These are phyloP conservation scores for Tolypocladium tropicale DNA, from an alignment of 2,329 filamentous ascomycete species.

Conservation along the genomic window DNA sequence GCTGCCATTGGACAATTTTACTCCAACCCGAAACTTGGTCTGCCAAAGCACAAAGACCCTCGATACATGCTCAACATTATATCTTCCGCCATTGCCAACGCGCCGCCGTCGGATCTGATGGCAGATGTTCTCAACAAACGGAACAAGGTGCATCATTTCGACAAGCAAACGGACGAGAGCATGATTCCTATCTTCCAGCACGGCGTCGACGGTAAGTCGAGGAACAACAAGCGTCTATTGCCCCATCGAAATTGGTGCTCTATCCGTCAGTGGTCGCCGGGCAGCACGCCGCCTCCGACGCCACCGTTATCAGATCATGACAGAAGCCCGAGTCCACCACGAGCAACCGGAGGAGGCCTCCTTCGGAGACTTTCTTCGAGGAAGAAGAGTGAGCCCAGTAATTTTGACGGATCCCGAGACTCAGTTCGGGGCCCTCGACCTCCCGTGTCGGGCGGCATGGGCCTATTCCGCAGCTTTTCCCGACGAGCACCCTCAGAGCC, in stretches of 20 bases:
- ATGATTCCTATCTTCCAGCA: slow-evolving; percentile 91
- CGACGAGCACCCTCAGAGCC: slow-evolving; percentile 23
- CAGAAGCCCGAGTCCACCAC: slow-evolving; percentile 27
- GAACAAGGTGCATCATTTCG: slow-evolving; percentile 69
- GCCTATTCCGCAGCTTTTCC: slow-evolving; percentile 35
- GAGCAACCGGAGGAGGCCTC: slow-evolving; percentile 24
- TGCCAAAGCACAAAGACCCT: slow-evolving; percentile 84
- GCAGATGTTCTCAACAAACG: slow-evolving; percentile 89
- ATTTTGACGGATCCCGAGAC: slow-evolving; percentile 26
- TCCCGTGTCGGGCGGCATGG: slow-evolving; percentile 33
- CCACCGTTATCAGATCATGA: slow-evolving; percentile 45
- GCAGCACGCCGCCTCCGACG: slow-evolving; percentile 60
- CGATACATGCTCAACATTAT: slow-evolving; percentile 96
- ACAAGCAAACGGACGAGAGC: slow-evolving; percentile 76
- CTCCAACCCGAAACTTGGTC: slow-evolving; percentile 68
- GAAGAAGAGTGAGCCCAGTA: slow-evolving; percentile 22
- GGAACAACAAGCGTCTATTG: slow-evolving; percentile 84
- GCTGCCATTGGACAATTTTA: slow-evolving; percentile 92
- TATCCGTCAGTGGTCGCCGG: slow-evolving; percentile 75
- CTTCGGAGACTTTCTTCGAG: slow-evolving; percentile 33
- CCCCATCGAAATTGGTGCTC: slow-evolving; percentile 94
- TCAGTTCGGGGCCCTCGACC: slow-evolving; percentile 34
- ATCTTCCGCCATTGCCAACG: slow-evolving; percentile 89
- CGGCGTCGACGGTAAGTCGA: slow-evolving; percentile 77
- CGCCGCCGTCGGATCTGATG: slow-evolving; percentile 77